Percentiles rank a stretch among this genome's conserved stretches.
These are phyloP conservation scores for Cordyceps pruinosa DNA, from an alignment of 2,329 filamentous ascomycete genomes.

Conservation along the genomic window DNA sequence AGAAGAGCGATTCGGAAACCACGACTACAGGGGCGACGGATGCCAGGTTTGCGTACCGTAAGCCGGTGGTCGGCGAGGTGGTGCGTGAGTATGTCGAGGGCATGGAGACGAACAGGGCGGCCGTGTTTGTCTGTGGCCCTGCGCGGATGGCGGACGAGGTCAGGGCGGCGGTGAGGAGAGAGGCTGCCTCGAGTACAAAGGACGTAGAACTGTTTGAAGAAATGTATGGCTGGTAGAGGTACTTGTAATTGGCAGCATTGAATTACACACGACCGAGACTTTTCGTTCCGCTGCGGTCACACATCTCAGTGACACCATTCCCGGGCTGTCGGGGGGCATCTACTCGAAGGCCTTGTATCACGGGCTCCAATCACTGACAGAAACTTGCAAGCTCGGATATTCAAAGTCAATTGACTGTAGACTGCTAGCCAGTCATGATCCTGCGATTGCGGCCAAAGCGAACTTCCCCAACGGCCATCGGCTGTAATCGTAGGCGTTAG, in stretches of 20 bases:
- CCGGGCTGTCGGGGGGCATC: background rate
- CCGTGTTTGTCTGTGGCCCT: slow-evolving; percentile 31
- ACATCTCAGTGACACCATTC: background rate
- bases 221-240: slow-evolving; percentile 25
- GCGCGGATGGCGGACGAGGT: slow-evolving; percentile 30
- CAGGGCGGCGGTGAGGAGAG: slow-evolving; percentile 23
- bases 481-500: background rate
- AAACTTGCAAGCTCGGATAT: background rate
- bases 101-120: slow-evolving; percentile 20
- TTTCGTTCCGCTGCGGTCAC: background rate
- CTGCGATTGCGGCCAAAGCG: background rate
- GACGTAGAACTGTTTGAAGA: slow-evolving; percentile 27
- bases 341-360: background rate
- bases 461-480: background rate
- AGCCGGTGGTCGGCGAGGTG: slow-evolving; percentile 24
- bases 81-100: slow-evolving; percentile 21
- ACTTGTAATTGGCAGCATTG: background rate
- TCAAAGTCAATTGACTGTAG: background rate
- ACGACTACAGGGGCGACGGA: background rate
- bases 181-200: slow-evolving; percentile 16
- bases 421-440: background rate
- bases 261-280: background rate
- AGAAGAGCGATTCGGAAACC: slow-evolving; percentile 9
- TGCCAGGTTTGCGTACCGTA: slow-evolving; percentile 12
- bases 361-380: no score